phyloP scores from a whole-genome alignment of 2,329 filamentous ascomycete species.

The Venturia aucupariae region DNA sequence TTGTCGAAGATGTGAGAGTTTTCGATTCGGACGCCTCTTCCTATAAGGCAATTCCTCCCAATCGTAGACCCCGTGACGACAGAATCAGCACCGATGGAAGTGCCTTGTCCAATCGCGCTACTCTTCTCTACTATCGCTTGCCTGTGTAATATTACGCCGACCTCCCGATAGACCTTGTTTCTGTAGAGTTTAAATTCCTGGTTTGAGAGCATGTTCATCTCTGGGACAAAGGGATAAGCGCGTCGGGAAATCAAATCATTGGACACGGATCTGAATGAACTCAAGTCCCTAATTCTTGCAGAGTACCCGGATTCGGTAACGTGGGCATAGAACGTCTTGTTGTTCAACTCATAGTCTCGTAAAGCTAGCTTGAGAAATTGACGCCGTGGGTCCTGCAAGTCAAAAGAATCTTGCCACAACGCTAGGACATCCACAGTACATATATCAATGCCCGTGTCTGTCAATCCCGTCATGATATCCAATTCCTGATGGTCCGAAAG shows the following conservation, averaged over 20 bases:
- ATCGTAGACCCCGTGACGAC: slow-evolving; percentile 68
- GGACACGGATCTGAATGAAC: slow-evolving; percentile 82
- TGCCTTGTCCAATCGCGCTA: slow-evolving; percentile 68
- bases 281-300: slow-evolving; percentile 74
- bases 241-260: slow-evolving; percentile 79
- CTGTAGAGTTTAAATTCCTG: slow-evolving; percentile 45
- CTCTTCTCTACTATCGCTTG: slow-evolving; percentile 60
- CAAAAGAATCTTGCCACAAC: slow-evolving; percentile 94
- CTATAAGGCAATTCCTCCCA: slow-evolving; percentile 77
- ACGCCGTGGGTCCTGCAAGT: slow-evolving; percentile 81
- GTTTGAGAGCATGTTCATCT: neutral
- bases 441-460: slow-evolving; percentile 93
- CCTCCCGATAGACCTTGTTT: slow-evolving; percentile 67
- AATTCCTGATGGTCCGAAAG: slow-evolving; percentile 53
- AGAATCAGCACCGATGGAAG: slow-evolving; percentile 63
- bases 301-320: slow-evolving; percentile 77
- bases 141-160: slow-evolving; percentile 62
- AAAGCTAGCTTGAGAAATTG: slow-evolving; percentile 88
- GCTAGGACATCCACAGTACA: slow-evolving; percentile 93
- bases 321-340: slow-evolving; percentile 91
- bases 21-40: slow-evolving; percentile 69
- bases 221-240: slow-evolving; percentile 77
- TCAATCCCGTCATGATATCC: slow-evolving; percentile 75
- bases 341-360: slow-evolving; percentile 94
- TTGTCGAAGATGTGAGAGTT: slow-evolving; percentile 86